Evolutionary conservation across 1,284 basidiomycete species (phyloP).

Genomic region (Cryptococcus jaspeensis): DNA sequence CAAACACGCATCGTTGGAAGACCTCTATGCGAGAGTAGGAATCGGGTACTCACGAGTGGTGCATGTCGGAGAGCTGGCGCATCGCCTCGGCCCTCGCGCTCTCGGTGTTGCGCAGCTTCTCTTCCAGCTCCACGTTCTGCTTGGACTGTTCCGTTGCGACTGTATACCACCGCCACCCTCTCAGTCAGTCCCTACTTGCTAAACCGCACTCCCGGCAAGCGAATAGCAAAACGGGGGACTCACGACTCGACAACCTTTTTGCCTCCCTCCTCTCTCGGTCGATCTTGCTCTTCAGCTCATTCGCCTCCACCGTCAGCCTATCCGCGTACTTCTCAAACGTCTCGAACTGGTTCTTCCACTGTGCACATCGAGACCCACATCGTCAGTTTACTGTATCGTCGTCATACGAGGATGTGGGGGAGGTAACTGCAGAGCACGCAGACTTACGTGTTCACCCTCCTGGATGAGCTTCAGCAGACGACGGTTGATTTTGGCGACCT

Average conservation of each 20-base stretch:
- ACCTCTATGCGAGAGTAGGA: too few relatives aligned
- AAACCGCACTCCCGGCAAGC: neutral
- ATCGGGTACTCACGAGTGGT: constrained; percentile 35
- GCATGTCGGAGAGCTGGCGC: constrained; percentile 51
- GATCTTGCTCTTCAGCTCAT: constrained; percentile 51
- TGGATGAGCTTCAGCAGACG: constrained; percentile 52
- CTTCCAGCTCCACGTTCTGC: constrained; percentile 38
- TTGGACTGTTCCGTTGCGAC: constrained; percentile 37
- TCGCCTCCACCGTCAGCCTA: constrained; percentile 50
- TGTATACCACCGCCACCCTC: neutral
- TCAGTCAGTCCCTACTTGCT: neutral
- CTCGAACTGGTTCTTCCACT: constrained; percentile 54
- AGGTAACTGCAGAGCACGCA: too few relatives aligned
- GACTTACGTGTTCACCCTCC: constrained; percentile 51
- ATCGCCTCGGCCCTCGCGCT: constrained; percentile 45
- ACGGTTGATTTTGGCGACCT: constrained; percentile 56
- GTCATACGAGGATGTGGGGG: too few relatives aligned
- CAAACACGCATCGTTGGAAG: too few relatives aligned
- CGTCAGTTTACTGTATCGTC: too few relatives aligned
- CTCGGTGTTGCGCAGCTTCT: constrained; percentile 46
- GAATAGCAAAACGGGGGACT: constrained; percentile 9
- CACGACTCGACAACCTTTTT: constrained; percentile 42
- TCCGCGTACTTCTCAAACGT: constrained; percentile 54
- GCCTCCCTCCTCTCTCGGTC: constrained; percentile 53
- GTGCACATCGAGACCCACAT: too few relatives aligned